phyloP scores from a whole-genome alignment of 1,284 basidiomycete genomes.

The Irpex sp. region DNA sequence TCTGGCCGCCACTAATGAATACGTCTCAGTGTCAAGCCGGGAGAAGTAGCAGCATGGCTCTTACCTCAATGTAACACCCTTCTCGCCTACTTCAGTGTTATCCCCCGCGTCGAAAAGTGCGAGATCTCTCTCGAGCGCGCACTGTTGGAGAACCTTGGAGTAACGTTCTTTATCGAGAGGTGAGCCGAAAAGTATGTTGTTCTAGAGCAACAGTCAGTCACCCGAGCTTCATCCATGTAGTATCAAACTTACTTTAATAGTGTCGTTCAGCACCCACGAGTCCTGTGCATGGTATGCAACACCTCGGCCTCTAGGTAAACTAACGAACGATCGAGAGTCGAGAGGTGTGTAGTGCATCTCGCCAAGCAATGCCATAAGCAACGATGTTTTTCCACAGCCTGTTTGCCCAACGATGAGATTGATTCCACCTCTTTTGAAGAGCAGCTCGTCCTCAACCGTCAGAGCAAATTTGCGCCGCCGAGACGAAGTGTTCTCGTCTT shows the following conservation, averaged over 20 bases:
- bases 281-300: constrained; percentile 75
- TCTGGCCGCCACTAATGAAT: constrained; percentile 62
- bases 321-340: constrained; percentile 57
- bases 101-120: constrained; percentile 71
- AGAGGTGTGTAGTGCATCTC: constrained; percentile 58
- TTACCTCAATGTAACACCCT: constrained; percentile 52
- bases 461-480: constrained; percentile 43
- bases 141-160: constrained; percentile 53
- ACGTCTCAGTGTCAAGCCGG: not conserved
- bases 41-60: not conserved
- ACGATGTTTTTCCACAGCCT: constrained; percentile 47
- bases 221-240: not conserved
- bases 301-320: constrained; percentile 59
- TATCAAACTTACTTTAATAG: constrained; percentile 29
- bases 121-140: constrained; percentile 61
- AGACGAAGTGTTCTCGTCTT: constrained; percentile 22
- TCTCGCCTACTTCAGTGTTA: constrained; percentile 67
- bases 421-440: constrained; percentile 53
- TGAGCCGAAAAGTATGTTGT: constrained; percentile 43
- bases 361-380: constrained; percentile 55
- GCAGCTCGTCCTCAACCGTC: constrained; percentile 46
- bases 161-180: constrained; percentile 40
- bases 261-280: constrained; percentile 64
- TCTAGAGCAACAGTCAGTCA: constrained; percentile 16
- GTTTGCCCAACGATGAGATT: constrained; percentile 65